A percentile compares a stretch with the other conserved stretches of the same genome.
phyloP scores from a whole-genome alignment of 2,329 filamentous ascomycete species.

The Canariomyces notabilis region DNA sequence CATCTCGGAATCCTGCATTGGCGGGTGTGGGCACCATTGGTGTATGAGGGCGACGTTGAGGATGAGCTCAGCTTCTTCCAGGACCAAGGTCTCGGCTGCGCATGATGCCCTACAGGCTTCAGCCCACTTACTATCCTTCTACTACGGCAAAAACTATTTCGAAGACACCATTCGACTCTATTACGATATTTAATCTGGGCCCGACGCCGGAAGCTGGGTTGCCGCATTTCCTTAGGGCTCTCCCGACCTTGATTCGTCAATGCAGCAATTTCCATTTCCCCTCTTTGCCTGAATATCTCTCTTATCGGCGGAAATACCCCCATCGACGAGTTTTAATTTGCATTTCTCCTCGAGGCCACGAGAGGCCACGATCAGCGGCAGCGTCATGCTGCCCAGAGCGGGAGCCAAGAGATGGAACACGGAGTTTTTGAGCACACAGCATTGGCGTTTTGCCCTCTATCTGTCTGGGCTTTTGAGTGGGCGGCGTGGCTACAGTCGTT shows the following conservation, averaged over 20 bases:
- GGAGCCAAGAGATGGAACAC: conserved; percentile 10
- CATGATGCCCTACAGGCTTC: not conserved
- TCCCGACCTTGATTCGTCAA: not conserved
- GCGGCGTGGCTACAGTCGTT: not conserved
- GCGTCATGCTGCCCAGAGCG: not conserved
- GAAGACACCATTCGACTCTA: not conserved
- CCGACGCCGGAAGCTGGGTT: not conserved
- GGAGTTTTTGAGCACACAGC: conserved; percentile 7
- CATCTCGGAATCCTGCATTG: conserved; percentile 85
- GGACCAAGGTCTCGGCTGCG: not conserved
- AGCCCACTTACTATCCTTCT: not conserved
- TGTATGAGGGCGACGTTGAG: conserved; percentile 52
- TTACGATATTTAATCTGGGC: not conserved
- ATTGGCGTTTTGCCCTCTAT: not conserved
- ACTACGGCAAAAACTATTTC: not conserved
- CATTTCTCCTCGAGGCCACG: conserved; percentile 11
- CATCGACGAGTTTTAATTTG: conserved; percentile 17
- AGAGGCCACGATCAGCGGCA: not conserved
- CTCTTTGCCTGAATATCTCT: not conserved
- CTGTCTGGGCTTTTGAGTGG: not conserved
- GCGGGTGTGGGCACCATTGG: conserved; percentile 77
- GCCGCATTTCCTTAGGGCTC: not conserved
- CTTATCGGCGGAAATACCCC: conserved; percentile 11
- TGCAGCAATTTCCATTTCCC: not conserved
- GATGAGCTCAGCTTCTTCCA: conserved; percentile 15